Conservation (phyloP, 331 rosid species). For the Telfairia occidentalis region DNA sequence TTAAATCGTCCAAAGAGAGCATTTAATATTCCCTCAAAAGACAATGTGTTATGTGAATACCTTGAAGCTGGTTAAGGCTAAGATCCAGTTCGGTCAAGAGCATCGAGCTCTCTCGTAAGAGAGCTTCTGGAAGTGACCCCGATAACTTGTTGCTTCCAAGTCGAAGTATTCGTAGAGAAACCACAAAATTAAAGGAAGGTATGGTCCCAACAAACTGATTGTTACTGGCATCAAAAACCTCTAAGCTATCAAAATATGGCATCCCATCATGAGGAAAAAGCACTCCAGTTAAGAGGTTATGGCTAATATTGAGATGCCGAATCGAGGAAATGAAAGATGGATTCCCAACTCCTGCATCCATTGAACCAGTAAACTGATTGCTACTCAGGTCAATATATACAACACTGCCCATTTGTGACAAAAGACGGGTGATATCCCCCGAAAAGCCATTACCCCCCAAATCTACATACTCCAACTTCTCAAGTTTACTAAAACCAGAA, state of each 20-base stretch:
- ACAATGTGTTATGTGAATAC: conserved; percentile 22
- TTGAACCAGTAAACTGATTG: conserved; percentile 53
- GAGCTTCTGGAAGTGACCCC: conserved; percentile 51
- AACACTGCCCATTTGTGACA: conserved; percentile 45
- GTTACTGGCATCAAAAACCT: conserved; percentile 60
- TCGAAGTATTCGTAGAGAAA: conserved; percentile 50
- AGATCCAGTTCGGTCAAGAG: conserved; percentile 69
- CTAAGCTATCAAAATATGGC: conserved; percentile 72
- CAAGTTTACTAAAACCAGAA: conserved; percentile 39
- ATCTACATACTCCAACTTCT: conserved; percentile 38
- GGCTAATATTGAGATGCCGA: conserved; percentile 48
- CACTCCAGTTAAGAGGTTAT: conserved; percentile 52
- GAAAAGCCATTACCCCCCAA: conserved; percentile 40
- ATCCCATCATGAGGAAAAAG: conserved; percentile 72
- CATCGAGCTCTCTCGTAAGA: conserved; percentile 62
- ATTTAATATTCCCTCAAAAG: not conserved
- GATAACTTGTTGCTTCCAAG: conserved; percentile 53
- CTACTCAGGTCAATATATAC: conserved; percentile 56
- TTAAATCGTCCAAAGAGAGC: not conserved
- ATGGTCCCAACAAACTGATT: conserved; percentile 51
- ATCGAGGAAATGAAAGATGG: conserved; percentile 42
- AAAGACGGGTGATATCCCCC: conserved; percentile 45
- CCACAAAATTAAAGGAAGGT: conserved; percentile 58
- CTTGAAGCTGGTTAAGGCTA: conserved; percentile 63
- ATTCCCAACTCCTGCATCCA: conserved; percentile 52